Evolutionary conservation across 257 asterid genomes (phyloP), one percentile per base, ranked within the genome.

Genomic region (Linaria vulgaris): DNA sequence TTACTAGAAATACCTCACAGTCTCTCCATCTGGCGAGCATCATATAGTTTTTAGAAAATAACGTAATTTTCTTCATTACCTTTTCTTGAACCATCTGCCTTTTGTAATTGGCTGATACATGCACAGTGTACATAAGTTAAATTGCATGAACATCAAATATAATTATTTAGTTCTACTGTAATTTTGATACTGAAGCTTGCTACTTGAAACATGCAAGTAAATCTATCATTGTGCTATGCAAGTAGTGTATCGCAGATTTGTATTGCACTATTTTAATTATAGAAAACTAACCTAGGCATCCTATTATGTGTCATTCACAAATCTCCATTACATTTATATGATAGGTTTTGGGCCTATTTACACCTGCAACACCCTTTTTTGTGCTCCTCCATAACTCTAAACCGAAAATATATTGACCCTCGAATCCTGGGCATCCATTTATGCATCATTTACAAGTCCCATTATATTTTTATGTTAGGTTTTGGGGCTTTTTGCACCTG

Each of bases 1-100:
- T 54, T 21, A n/a, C 20, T n/a, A 52, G 46, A 8, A 30, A 15
- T 12, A 52, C 38, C 56, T 39, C 16, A 6, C 24, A 34, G 21
- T n/a, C n/a, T 39, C 43, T 64, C 31, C 51, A 64, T 19, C 37
- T 22, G 15, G 10, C 52, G 21, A 61, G 14, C 41, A 53, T 31
- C 22, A 43, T 16, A 43, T 50, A 22, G 10, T 1, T 66, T 21
- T 13, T 3, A 3, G 27, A n/a, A 27, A 27, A 6, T 27, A 2
- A 27, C 6, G 34, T 6, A 27, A 27, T 27, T 27, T 27, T 6
- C 34, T n/a, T n/a, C n/a, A n/a, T n/a, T n/a, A n/a, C 34, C 6
- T 27, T 27, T 27, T 3, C 6, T 27, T 27, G 6, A 27, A 27
- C 3, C 34, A 27, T 27, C 34, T 27, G 34, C 34, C 3, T 6